These are phyloP conservation scores for Pseudomonodictys pantanalensis DNA, from an alignment of 495 filamentous ascomycete species.

Conservation along the genomic window DNA sequence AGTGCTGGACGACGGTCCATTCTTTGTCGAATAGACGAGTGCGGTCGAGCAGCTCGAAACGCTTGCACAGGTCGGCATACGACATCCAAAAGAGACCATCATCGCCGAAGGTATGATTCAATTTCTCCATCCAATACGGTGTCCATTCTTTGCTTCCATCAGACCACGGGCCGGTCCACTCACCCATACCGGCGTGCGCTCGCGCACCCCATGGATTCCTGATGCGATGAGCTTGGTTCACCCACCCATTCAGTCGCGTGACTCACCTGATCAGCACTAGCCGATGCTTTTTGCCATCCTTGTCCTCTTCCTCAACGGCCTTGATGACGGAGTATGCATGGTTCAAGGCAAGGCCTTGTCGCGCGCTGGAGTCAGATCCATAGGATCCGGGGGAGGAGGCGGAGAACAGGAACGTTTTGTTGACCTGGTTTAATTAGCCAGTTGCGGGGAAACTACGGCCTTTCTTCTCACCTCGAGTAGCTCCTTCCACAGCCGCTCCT, in stretches of 20 bases:
- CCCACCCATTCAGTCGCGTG: background rate
- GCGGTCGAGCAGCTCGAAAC: conserved; percentile 76
- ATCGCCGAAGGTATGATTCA: conserved; percentile 80
- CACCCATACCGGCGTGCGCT: conserved; percentile 36
- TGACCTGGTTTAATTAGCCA: conserved; percentile 49
- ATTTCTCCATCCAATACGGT: conserved; percentile 73
- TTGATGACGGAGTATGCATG: conserved; percentile 88
- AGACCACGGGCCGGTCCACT: conserved; percentile 55
- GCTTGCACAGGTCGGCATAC: conserved; percentile 77
- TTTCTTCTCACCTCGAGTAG: conserved; percentile 54
- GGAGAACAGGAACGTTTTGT: conserved; percentile 62
- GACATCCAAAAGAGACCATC: conserved; percentile 76
- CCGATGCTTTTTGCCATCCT: conserved; percentile 45
- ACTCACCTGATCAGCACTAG: conserved; percentile 30
- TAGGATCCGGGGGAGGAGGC: conserved; percentile 68
- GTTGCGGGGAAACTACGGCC: background rate
- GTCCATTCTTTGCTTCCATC: conserved; percentile 92
- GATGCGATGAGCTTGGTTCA: conserved; percentile 46
- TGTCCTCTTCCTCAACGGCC: conserved; percentile 69
- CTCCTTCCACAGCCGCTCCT: conserved; percentile 86
- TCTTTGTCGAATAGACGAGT: conserved; percentile 80
- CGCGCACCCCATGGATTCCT: conserved; percentile 84
- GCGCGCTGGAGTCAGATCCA: conserved; percentile 39
- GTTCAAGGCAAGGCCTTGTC: conserved; percentile 70
- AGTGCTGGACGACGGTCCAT: conserved; percentile 79